Base-by-base conservation (phyloP, 1,284 basidiomycete species). In the Fistulina hepatica region DNA sequence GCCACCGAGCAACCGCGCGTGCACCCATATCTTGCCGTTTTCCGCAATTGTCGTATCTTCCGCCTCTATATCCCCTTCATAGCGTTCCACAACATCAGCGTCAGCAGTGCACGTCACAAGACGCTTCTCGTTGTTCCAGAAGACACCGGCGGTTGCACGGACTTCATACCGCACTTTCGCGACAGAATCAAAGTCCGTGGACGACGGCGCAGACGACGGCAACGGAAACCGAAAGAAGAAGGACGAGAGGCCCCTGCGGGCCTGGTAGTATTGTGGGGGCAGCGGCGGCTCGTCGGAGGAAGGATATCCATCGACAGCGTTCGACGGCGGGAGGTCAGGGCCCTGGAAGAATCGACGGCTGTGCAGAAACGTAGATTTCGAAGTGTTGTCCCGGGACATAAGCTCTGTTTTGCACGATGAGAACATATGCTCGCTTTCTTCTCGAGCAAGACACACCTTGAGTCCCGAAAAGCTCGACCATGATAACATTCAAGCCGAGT, bases 281-380 rank as follows among this genome's bases (percentile, higher is more conserved):
- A 84, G 56, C 2, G 64, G 64, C 3, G 71, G 66, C 41, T 74
- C 71, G 2, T 67, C 73, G 11, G 71, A 64, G 4, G 57, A 52
- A 1, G 73, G 69, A 48, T 70, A 58, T 0, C 73, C 63, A 42
- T 77, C 64, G 0, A 85, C 81, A 2, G 82, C 78, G 50, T 85
- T 85, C 5, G 81, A 85, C 7, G 81, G 81, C 1, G 81, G 82
- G 3, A 84, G 61, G n/a, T 73, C 76, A 4, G 76, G 76, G 3
- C 81, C 83, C 56, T 86, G 83, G 51, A 85, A 86, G 7, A 81
- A 52, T 22, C 80, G 67, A 20, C 71, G 65, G 37, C 63, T 67
- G 45, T 81, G 77, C 19, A 84, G 54, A 50, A 86, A 86, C 0
- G 74, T 77, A 21, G 75, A 80, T 1, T 75, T 80, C 2, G 82